phyloP scores from a whole-genome alignment of 1,284 basidiomycete species.

The Cystobasidium pallidum region DNA sequence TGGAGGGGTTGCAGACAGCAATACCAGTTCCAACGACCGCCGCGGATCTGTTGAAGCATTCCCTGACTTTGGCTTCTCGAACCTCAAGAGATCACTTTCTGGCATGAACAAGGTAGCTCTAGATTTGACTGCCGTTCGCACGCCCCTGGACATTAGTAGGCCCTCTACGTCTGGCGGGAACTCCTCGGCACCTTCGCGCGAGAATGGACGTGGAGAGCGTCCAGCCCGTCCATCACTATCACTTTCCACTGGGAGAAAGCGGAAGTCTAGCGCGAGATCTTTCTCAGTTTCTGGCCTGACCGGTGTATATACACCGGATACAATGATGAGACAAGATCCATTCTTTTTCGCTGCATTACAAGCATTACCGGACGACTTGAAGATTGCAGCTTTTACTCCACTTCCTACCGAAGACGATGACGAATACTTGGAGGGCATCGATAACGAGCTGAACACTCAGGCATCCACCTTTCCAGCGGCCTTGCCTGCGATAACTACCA shows the following conservation, averaged over 20 bases:
- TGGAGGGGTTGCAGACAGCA: slow-evolving; percentile 8
- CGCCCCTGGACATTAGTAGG: background rate
- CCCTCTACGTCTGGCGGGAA: slow-evolving; percentile 6
- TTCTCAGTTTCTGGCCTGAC: slow-evolving; percentile 33
- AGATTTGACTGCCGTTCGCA: slow-evolving; percentile 22
- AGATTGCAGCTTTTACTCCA: slow-evolving; percentile 42
- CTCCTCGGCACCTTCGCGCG: slow-evolving; percentile 26
- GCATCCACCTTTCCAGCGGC: slow-evolving; percentile 20
- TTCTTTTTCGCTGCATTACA: slow-evolving; percentile 41
- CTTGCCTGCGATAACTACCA: slow-evolving; percentile 5
- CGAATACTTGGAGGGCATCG: slow-evolving; percentile 32
- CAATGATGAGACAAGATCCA: slow-evolving; percentile 41
- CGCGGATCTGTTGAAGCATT: slow-evolving; percentile 30
- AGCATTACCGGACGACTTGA: slow-evolving; percentile 41
- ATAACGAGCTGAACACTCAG: slow-evolving; percentile 23
- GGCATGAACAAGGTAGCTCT: slow-evolving; percentile 29
- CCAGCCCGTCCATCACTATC: slow-evolving; percentile 25
- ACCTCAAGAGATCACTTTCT: slow-evolving; percentile 34
- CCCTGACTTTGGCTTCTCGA: slow-evolving; percentile 32
- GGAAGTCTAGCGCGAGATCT: slow-evolving; percentile 28
- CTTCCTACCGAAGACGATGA: slow-evolving; percentile 42
- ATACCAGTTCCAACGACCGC: background rate
- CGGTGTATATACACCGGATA: slow-evolving; percentile 35
- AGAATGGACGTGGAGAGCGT: slow-evolving; percentile 1
- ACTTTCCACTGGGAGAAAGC: background rate